Evolutionary conservation across 805 yeast genomes (phyloP), one percentile per base, ranked within the genome.

Genomic region (Cephaloascus albidus): DNA sequence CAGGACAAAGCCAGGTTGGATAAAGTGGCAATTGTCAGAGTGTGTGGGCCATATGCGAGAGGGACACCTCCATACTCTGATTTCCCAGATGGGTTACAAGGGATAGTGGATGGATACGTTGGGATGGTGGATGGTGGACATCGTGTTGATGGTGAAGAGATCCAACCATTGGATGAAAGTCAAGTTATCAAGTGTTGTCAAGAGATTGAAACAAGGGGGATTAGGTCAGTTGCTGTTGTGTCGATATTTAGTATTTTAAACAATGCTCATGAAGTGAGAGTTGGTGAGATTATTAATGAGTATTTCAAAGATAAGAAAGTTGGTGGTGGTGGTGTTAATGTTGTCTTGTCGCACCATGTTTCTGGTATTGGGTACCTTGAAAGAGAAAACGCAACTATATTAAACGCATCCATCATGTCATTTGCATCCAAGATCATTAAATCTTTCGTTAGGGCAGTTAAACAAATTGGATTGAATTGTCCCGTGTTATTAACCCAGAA

Each of bases 381-480:
- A 42, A 58, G 77, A 47, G 76, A 70, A 45, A 70, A 69, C 46
- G 67, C 72, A 3, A 48, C 74, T 3, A 68, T 70, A 30, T 50
- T 71, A 38, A 71, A 71, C 46, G 73, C 75, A 3, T 54, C 73
- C 0, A 65, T 68, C 38, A 53, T 60, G 47, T 43, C 52, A 14
- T 70, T 70, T 50, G 75, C 74, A 14, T 55, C 49, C 28, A 60
- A 57, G 39, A 65, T 67, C 37, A 65, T 70, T 40, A 40, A 50
- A 8, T 58, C 70, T 1, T 70, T 68, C 44, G 54, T 52, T 12
- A 42, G 51, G 17, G 70, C 76, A 0, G 55, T 67, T n/a, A 51
- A 51, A 31, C 43, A 46, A 1, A 45, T 61, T 4, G 71, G 68
- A 0, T 43, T 69, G 5, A 37, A 45, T 5, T 61, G 70, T 47